Percentiles rank a stretch among this genome's conserved stretches.
These are phyloP conservation scores for Sextonia rubra DNA, from an alignment of 164 flowering plant genomes.

Conservation along the genomic window DNA sequence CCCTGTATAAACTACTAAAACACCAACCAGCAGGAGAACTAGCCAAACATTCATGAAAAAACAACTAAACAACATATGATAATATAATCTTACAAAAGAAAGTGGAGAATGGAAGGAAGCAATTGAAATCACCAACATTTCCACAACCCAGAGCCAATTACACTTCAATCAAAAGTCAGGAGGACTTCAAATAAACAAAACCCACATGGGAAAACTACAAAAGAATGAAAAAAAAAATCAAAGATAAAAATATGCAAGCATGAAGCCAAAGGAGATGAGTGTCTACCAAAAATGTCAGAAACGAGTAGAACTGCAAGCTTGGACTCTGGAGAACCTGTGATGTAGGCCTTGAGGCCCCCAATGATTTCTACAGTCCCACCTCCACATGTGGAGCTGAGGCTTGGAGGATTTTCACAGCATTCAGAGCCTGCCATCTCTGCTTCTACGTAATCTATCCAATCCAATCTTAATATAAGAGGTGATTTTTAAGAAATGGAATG, in stretches of 20 bases:
- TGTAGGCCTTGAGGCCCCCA: slow-evolving; percentile 58
- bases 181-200: not conserved
- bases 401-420: slow-evolving; percentile 14
- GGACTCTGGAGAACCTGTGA: slow-evolving; percentile 46
- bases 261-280: not conserved
- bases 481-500: no score
- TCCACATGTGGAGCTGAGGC: slow-evolving; percentile 39
- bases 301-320: slow-evolving; percentile 49
- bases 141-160: not conserved
- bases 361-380: slow-evolving; percentile 44
- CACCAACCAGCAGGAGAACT: no score
- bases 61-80: no score
- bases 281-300: slow-evolving; percentile 67
- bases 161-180: not conserved
- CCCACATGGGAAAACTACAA: not conserved
- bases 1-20: no score
- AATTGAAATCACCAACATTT: not conserved
- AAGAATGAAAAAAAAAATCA: not conserved
- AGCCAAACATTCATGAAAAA: no score
- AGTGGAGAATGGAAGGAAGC: no score
- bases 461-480: no score
- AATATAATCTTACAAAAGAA: no score
- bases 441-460: not conserved
- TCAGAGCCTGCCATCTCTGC: slow-evolving; percentile 4
- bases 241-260: not conserved